These are phyloP conservation scores for Cavenderia fasciculata DNA, from an alignment of 78 protist genomes.

Conservation along the genomic window DNA sequence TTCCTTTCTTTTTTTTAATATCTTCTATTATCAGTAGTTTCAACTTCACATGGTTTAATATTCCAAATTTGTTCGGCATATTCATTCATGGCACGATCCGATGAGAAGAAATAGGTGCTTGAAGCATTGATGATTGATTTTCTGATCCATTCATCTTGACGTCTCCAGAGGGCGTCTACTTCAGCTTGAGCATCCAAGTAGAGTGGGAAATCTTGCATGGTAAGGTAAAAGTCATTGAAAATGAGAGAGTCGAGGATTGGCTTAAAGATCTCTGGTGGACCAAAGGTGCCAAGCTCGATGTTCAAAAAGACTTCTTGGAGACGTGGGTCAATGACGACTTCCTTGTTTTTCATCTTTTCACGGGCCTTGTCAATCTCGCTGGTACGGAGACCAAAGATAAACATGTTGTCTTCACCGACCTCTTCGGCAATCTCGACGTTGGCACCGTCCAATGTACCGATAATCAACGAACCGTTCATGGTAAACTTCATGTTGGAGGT, in stretches of 20 bases:
- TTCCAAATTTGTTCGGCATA: slow-evolving; percentile 96
- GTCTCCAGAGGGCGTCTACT: slow-evolving; percentile 75
- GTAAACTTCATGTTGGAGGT: slow-evolving; percentile 96
- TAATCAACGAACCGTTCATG: slow-evolving; percentile 94
- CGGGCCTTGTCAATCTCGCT: slow-evolving; percentile 76
- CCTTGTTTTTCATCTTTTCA: slow-evolving; percentile 59
- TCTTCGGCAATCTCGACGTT: slow-evolving; percentile 94
- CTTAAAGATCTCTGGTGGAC: slow-evolving; percentile 65
- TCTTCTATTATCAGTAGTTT: slow-evolving; percentile 55
- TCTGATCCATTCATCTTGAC: slow-evolving; percentile 59
- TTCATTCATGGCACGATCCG: slow-evolving; percentile 95
- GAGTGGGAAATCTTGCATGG: slow-evolving; percentile 86
- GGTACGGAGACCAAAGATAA: slow-evolving; percentile 86
- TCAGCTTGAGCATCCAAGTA: slow-evolving; percentile 76
- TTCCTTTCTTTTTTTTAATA: slow-evolving; percentile 33
- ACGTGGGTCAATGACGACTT: slow-evolving; percentile 68
- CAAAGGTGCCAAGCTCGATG: slow-evolving; percentile 84
- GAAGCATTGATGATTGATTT: slow-evolving; percentile 77
- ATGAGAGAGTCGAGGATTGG: slow-evolving; percentile 67
- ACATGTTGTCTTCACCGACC: slow-evolving; percentile 87
- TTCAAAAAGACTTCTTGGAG: slow-evolving; percentile 78
- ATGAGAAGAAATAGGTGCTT: slow-evolving; percentile 89
- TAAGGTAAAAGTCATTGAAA: slow-evolving; percentile 85
- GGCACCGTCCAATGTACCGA: slow-evolving; percentile 98
- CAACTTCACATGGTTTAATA: slow-evolving; percentile 82